phyloP scores from a whole-genome alignment of 2,329 filamentous ascomycete species.

The Truncatella angustata region DNA sequence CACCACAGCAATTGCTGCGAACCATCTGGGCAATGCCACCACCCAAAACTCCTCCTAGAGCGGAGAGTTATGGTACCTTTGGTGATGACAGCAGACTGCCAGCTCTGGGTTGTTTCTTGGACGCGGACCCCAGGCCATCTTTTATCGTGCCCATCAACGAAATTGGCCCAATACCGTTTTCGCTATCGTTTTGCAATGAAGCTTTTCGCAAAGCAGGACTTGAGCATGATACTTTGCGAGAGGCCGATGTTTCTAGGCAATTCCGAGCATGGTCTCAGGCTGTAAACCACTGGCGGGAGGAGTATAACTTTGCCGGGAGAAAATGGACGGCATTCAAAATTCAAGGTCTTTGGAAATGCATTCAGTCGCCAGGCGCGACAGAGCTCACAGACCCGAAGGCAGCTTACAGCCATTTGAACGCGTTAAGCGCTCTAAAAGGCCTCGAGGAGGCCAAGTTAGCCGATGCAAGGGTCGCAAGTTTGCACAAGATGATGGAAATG shows the following conservation, averaged over 20 bases:
- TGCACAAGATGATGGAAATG: constrained; percentile 13
- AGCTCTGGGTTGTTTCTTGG: constrained; percentile 2
- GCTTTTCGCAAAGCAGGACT: neutral
- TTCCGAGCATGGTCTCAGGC: constrained; percentile 10
- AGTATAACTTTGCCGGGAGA: constrained; percentile 6
- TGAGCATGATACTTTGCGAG: neutral
- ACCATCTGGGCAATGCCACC: neutral
- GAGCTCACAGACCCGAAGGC: neutral
- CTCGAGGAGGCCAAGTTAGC: constrained; percentile 8
- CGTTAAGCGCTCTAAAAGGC: neutral
- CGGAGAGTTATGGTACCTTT: neutral
- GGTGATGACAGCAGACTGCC: neutral
- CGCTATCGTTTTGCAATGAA: neutral
- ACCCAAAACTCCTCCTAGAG: neutral
- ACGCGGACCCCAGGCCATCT: constrained; percentile 11
- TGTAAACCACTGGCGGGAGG: constrained; percentile 7
- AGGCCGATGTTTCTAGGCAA: neutral
- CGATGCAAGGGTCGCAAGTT: constrained; percentile 5
- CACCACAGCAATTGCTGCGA: neutral
- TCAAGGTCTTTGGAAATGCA: constrained; percentile 8
- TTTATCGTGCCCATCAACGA: constrained; percentile 9
- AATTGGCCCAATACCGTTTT: neutral
- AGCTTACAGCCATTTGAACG: neutral
- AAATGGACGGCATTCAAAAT: constrained; percentile 11
- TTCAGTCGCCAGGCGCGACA: neutral